Conservation (phyloP, 2,329 filamentous ascomycete genomes). For the Cladophialophora chaetospira region DNA sequence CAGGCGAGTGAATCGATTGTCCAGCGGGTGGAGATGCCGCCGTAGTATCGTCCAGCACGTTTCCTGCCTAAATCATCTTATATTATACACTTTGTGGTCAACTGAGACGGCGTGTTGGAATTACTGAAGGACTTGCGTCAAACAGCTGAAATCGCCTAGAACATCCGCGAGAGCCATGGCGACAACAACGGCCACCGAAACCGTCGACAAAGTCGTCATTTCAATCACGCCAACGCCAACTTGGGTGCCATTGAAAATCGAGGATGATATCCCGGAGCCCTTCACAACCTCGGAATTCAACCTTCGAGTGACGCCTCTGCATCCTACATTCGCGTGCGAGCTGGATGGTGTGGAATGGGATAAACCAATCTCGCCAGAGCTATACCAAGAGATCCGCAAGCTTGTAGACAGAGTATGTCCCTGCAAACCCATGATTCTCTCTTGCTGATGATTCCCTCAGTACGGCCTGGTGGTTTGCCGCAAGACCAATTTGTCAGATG, state of each 20-base stretch:
- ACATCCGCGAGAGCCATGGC: neutral
- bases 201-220: neutral
- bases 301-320: neutral
- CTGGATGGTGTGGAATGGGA: neutral
- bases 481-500: neutral
- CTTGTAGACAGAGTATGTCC: neutral
- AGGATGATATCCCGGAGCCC: neutral
- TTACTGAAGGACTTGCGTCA: too few relatives aligned
- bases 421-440: too few relatives aligned
- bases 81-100: too few relatives aligned
- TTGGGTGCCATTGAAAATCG: neutral
- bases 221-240: neutral
- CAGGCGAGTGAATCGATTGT: too few relatives aligned
- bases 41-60: too few relatives aligned
- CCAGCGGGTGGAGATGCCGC: too few relatives aligned
- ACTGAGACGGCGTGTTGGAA: too few relatives aligned
- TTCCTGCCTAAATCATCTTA: too few relatives aligned
- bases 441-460: neutral
- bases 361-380: neutral
- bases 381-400: neutral
- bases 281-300: neutral
- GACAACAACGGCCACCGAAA: neutral
- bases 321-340: neutral
- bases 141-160: too few relatives aligned
- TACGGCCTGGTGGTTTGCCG: constrained; percentile 1